Percentiles rank a stretch among this genome's conserved stretches.
Conservation (phyloP, 352 stramenopile species). For the Globisporangium recalcitrans region DNA sequence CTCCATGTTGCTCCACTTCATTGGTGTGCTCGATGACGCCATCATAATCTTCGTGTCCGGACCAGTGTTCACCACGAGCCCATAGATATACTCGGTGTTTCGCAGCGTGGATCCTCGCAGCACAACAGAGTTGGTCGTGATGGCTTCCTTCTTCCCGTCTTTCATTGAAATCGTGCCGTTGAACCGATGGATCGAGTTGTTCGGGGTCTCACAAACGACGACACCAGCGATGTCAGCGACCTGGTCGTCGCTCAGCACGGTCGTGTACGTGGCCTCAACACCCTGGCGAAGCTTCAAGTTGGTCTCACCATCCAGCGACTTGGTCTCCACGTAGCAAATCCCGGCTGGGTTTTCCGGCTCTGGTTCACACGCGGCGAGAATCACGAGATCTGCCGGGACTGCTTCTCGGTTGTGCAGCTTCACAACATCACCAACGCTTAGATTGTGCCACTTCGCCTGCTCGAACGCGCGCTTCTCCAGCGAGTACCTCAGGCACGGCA, state of each 20-base stretch:
- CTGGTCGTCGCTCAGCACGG: slow-evolving; percentile 39
- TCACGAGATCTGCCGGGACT: slow-evolving; percentile 84
- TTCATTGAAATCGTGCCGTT: slow-evolving; percentile 77
- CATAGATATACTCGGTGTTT: slow-evolving; percentile 91
- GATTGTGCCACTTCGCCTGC: slow-evolving; percentile 56
- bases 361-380: slow-evolving; percentile 77
- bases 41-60: slow-evolving; percentile 89
- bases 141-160: slow-evolving; percentile 57
- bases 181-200: slow-evolving; percentile 90
- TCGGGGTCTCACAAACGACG: slow-evolving; percentile 78
- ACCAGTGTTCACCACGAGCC: slow-evolving; percentile 90
- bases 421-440: slow-evolving; percentile 88
- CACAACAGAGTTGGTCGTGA: slow-evolving; percentile 77
- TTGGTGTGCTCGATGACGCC: slow-evolving; percentile 63
- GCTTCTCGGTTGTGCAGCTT: slow-evolving; percentile 86
- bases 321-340: slow-evolving; percentile 91
- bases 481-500: slow-evolving; percentile 51
- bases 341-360: slow-evolving; percentile 60
- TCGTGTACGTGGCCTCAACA: slow-evolving; percentile 72
- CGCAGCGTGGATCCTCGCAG: slow-evolving; percentile 85
- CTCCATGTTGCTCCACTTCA: slow-evolving; percentile 90
- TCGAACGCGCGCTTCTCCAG: slow-evolving; percentile 41
- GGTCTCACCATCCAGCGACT: slow-evolving; percentile 91
- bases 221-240: slow-evolving; percentile 52
- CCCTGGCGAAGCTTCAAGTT: slow-evolving; percentile 90